Evolutionary conservation across 163 green algal species (phyloP).

Genomic region (Prototheca wickerhamii): DNA sequence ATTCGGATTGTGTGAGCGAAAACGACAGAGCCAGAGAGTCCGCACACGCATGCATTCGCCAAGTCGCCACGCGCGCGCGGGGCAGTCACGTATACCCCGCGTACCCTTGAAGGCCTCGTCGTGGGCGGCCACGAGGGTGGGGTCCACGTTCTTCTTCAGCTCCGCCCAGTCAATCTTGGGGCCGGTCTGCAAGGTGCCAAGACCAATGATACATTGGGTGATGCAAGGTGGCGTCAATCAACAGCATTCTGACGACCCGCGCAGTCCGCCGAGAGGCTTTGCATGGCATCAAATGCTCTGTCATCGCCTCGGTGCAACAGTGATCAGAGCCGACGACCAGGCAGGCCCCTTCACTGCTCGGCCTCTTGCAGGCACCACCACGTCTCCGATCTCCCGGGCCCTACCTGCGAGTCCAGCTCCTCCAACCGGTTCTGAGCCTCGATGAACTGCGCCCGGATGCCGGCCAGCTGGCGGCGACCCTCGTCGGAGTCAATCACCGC

Average conservation of each 20-base stretch:
- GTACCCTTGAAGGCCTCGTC: slow-evolving; percentile 28
- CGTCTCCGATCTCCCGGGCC: not conserved
- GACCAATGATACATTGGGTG: too few relatives aligned
- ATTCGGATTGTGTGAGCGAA: not conserved
- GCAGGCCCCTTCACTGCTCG: not conserved
- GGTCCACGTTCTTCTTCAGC: slow-evolving; percentile 28
- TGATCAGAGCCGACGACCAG: not conserved
- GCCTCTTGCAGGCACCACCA: not conserved
- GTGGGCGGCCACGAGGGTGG: slow-evolving; percentile 33
- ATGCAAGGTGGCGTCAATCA: too few relatives aligned
- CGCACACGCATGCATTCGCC: too few relatives aligned
- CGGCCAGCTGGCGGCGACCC: not conserved
- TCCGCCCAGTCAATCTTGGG: slow-evolving; percentile 26
- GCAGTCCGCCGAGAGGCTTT: too few relatives aligned
- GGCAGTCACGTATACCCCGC: too few relatives aligned
- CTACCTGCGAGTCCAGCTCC: not conserved
- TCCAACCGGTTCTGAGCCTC: slow-evolving; percentile 2
- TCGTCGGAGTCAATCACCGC: not conserved
- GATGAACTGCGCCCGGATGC: not conserved
- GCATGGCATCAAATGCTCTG: too few relatives aligned
- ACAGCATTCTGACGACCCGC: too few relatives aligned
- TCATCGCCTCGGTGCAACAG: too few relatives aligned
- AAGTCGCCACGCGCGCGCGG: too few relatives aligned
- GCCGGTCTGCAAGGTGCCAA: slow-evolving; percentile 9
- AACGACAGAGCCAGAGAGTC: too few relatives aligned